Base-by-base conservation (phyloP, 495 filamentous ascomycete species). In the Aspergillus avenaceus region DNA sequence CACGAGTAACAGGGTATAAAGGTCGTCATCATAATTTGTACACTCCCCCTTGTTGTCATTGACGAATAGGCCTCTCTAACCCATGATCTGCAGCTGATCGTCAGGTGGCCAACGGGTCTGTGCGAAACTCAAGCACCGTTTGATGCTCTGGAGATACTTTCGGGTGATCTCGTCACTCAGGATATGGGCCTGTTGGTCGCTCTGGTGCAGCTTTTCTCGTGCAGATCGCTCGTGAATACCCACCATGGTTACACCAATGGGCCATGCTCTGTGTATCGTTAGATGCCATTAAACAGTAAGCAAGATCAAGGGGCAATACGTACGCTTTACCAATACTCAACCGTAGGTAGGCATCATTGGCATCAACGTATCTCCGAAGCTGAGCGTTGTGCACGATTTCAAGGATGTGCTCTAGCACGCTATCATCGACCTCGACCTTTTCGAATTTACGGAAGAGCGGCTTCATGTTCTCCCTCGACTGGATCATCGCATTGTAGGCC, bases 241-340 rank as follows among this genome's bases (percentile, higher is more conserved):
- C 54, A 98, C 93, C 93, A 97, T 97, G 59, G 93, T 98, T 24
- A 98, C 93, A 70, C 93, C 93, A 64, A 98, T 98, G 23, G 93
- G 93, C 93, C 93, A 98, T 19, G 93, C 93, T 53, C 79, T 81
- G 49, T 11, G 14, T 23, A 1, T 8, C 22, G 36, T 56, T 49
- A 62, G 59, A 46, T 29, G 51, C 34, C 3, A 0, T 38, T 3
- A 29, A 29, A 37, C 16, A 37, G 6, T 41, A 53, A 24, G 4
- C 16, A 16, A 13, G 22, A 41, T 21, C 13, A 8, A 26, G 25
- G 13, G 8, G 29, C 11, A 22, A 36, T 48, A 73, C 77, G 31
- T 70, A 81, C 67, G 93, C 95, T 78, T 98, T 98, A 46, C 93
- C 93, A 65, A 98, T 98, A 68, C 89, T 95, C 49, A 97, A 69